Conservation (phyloP, 2,329 filamentous ascomycete genomes). For the Aspergillus unguis region DNA sequence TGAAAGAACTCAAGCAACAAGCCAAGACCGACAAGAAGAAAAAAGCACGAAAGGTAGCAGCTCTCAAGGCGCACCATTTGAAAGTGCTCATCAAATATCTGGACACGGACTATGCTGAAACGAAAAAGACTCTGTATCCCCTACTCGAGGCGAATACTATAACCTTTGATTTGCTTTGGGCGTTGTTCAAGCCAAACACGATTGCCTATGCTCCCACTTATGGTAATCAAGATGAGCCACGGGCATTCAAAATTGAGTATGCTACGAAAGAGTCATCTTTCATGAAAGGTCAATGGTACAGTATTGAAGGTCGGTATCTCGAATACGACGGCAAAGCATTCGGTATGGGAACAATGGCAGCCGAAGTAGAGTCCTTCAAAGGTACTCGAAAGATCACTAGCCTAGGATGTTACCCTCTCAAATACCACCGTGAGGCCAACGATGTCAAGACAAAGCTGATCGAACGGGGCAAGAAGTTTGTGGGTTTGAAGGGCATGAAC, state of each 20-base stretch:
- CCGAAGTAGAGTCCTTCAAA: slow-evolving; percentile 71
- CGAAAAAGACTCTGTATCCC: slow-evolving; percentile 75
- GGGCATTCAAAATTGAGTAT: slow-evolving; percentile 77
- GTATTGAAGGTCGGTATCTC: slow-evolving; percentile 70
- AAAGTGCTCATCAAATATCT: slow-evolving; percentile 73
- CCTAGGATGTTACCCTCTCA: slow-evolving; percentile 70
- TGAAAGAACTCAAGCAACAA: slow-evolving; percentile 63
- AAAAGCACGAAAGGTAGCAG: slow-evolving; percentile 37
- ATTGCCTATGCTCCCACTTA: slow-evolving; percentile 76
- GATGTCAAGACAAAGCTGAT: slow-evolving; percentile 65
- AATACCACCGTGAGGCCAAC: slow-evolving; percentile 72
- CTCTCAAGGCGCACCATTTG: slow-evolving; percentile 48
- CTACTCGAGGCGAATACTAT: slow-evolving; percentile 79
- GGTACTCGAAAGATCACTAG: slow-evolving; percentile 79
- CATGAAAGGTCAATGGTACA: slow-evolving; percentile 71
- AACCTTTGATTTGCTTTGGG: slow-evolving; percentile 86
- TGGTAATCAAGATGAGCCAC: slow-evolving; percentile 69
- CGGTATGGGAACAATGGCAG: slow-evolving; percentile 67
- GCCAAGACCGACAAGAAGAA: slow-evolving; percentile 56
- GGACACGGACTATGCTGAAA: slow-evolving; percentile 75
- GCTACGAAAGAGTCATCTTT: slow-evolving; percentile 68
- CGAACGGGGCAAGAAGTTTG: slow-evolving; percentile 80
- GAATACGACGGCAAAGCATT: slow-evolving; percentile 87
- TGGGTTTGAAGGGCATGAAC: slow-evolving; percentile 73
- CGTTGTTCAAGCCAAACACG: slow-evolving; percentile 81